Evolutionary conservation across 768 basidiomycete genomes (phyloP).

Genomic region (Pholiota molesta): DNA sequence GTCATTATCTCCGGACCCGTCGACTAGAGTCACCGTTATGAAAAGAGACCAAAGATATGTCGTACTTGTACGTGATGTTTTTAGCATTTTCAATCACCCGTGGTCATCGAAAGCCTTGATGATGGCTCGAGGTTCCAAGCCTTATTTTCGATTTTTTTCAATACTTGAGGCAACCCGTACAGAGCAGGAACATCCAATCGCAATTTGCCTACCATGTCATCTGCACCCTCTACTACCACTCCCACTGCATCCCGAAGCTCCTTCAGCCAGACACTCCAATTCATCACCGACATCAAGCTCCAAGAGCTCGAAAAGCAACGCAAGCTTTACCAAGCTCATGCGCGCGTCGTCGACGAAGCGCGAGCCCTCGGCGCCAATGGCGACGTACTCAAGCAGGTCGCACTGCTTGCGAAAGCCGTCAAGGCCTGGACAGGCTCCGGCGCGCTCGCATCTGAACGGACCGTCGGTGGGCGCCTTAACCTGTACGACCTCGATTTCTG

Average conservation of each 20-base stretch:
- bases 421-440: constrained; percentile 40
- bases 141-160: too few species aligned
- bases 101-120: too few species aligned
- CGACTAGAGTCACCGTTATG: too few species aligned
- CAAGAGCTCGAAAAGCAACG: constrained; percentile 46
- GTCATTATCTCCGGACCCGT: too few species aligned
- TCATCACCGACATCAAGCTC: constrained; percentile 46
- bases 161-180: too few species aligned
- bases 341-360: constrained; percentile 32
- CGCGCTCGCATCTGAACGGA: constrained; percentile 18
- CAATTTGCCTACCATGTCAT: background rate
- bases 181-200: too few species aligned
- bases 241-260: constrained; percentile 15
- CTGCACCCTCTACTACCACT: background rate
- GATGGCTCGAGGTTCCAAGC: too few species aligned
- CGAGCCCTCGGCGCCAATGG: constrained; percentile 24
- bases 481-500: constrained; percentile 32
- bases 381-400: constrained; percentile 31
- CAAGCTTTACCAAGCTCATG: constrained; percentile 35
- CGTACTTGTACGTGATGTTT: too few species aligned
- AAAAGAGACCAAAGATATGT: too few species aligned
- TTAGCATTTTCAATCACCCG: too few species aligned
- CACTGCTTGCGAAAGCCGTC: constrained; percentile 36
- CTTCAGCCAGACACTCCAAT: constrained; percentile 43
- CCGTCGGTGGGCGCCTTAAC: constrained; percentile 24